Percentiles rank a stretch among this genome's conserved stretches.
Evolutionary conservation across 139 green algal genomes (phyloP).

Genomic region (Chlorella vulgaris): DNA sequence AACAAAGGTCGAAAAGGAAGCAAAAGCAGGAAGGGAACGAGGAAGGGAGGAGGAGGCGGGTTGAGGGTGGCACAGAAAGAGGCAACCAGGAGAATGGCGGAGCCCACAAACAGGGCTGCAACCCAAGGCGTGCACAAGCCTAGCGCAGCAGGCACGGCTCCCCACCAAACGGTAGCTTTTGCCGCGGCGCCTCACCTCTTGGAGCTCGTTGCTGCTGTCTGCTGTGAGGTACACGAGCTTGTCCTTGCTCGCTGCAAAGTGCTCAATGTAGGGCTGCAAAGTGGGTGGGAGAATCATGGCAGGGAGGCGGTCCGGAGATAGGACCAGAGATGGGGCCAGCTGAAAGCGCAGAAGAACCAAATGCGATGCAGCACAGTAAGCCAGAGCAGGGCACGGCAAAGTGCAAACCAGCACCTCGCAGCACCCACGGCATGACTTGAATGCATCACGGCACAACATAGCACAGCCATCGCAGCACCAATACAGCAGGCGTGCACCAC

Average conservation of each 20-base stretch:
- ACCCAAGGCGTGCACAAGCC: too few species aligned
- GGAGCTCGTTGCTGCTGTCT: conserved; percentile 72
- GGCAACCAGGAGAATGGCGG: neutral
- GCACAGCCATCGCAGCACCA: neutral
- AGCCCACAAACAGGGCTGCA: too few species aligned
- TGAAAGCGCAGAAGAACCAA: too few species aligned
- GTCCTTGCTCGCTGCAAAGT: conserved; percentile 47
- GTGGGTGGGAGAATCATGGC: neutral
- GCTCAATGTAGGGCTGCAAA: conserved; percentile 48
- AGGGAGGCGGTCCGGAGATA: too few species aligned
- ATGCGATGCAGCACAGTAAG: too few species aligned
- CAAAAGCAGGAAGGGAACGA: neutral
- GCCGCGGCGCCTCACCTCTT: conserved; percentile 22
- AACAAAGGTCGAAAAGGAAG: neutral
- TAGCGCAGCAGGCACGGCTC: neutral
- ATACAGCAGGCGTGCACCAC: neutral
- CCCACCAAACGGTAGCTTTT: neutral
- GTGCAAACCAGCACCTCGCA: too few species aligned
- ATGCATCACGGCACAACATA: too few species aligned
- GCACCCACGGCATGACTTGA: too few species aligned
- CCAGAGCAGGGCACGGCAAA: too few species aligned
- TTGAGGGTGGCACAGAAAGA: neutral
- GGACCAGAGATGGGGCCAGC: too few species aligned
- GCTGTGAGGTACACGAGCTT: conserved; percentile 87
- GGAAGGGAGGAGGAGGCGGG: neutral